A percentile compares a stretch with the other conserved stretches of the same genome.
Evolutionary conservation across 1,139 yeast genomes (phyloP).

Genomic region (Meyerozyma guilliermondii): DNA sequence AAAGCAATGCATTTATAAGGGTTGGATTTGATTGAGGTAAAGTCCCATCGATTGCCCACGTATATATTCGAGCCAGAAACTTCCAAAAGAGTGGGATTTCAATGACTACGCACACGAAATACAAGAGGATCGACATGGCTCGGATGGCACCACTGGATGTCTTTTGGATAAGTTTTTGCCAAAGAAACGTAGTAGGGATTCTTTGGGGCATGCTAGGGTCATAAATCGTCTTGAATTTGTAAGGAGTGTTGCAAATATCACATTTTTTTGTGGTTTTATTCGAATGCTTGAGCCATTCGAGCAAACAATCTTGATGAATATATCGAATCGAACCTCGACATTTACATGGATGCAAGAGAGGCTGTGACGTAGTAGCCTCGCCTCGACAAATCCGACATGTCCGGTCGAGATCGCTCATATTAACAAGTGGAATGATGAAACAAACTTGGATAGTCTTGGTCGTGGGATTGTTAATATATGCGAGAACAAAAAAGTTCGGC

Average conservation of each 20-base stretch:
- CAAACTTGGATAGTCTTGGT: neutral
- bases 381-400: conserved; percentile 93
- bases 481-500: neutral
- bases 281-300: conserved; percentile 78
- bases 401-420: conserved; percentile 14
- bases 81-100: conserved; percentile 60
- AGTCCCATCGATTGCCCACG: conserved; percentile 50
- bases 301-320: conserved; percentile 86
- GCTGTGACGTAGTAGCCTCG: conserved; percentile 75
- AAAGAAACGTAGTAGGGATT: conserved; percentile 50
- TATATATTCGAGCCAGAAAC: conserved; percentile 44
- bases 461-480: neutral
- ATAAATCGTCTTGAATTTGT: conserved; percentile 67
- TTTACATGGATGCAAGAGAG: conserved; percentile 86
- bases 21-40: conserved; percentile 35
- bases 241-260: conserved; percentile 84
- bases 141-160: conserved; percentile 20
- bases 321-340: conserved; percentile 92
- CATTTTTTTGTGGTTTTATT: conserved; percentile 63
- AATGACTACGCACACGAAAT: conserved; percentile 36
- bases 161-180: conserved; percentile 32
- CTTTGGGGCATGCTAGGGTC: conserved; percentile 64
- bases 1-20: conserved; percentile 38
- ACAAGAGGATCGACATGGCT: conserved; percentile 25
- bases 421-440: neutral